These are phyloP conservation scores for Entomortierella chlamydospora DNA, from an alignment of 192 early-diverging fungal genomes.

Conservation along the genomic window DNA sequence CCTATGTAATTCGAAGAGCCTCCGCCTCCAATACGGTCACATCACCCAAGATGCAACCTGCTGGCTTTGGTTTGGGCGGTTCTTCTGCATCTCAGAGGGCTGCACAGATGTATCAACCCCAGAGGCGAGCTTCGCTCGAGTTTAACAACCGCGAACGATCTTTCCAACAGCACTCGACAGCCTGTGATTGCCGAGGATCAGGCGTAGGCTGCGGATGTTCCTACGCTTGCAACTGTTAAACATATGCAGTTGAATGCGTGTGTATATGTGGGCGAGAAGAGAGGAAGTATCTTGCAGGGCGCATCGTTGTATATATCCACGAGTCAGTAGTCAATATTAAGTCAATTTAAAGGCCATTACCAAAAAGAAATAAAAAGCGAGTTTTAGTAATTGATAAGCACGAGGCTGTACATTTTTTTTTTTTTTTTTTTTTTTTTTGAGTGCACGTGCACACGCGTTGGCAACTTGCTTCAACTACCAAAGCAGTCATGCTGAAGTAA, in stretches of 20 bases:
- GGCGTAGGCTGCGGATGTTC: constrained; percentile 48
- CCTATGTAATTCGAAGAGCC: constrained; percentile 13
- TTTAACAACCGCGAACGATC: constrained; percentile 45
- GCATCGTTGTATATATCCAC: neutral
- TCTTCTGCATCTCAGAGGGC: neutral
- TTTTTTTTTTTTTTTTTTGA: too few relatives aligned
- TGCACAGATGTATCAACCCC: constrained; percentile 5
- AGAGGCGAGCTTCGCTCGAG: constrained; percentile 41
- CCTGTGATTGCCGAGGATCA: constrained; percentile 46
- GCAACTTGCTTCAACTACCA: too few relatives aligned
- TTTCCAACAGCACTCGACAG: constrained; percentile 48
- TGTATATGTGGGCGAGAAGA: too few relatives aligned
- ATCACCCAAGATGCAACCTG: constrained; percentile 33
- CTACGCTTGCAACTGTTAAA: constrained; percentile 39
- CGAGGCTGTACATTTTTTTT: too few relatives aligned
- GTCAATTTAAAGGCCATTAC: too few relatives aligned
- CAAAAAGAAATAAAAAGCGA: too few relatives aligned
- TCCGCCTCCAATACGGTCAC: constrained; percentile 8
- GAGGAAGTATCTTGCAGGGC: neutral
- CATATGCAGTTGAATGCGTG: neutral
- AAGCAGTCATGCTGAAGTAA: too few relatives aligned
- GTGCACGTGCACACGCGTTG: too few relatives aligned
- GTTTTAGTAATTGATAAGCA: too few relatives aligned
- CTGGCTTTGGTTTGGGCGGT: constrained; percentile 14
- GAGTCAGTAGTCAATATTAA: too few relatives aligned